Conservation (phyloP, 257 asterid species). For the Anisodus tanguticus region DNA sequence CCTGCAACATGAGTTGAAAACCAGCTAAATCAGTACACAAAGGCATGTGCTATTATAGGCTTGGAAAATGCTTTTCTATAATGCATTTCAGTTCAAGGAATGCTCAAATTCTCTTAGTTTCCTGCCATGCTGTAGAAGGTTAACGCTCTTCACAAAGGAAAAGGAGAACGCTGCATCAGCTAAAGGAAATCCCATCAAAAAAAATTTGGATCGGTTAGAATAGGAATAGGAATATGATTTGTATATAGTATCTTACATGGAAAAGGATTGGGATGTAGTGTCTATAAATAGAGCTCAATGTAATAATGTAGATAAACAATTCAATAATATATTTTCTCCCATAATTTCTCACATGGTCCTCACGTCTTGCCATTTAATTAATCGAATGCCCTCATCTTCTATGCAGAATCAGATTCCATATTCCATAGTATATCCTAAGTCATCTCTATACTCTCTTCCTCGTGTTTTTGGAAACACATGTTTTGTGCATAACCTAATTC, state of each 20-base stretch:
- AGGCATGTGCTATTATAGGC: not conserved
- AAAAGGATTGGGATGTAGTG: not conserved
- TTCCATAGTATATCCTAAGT: too few species aligned
- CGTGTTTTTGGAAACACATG: too few species aligned
- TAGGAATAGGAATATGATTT: not conserved
- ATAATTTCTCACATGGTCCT: too few species aligned
- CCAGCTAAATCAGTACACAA: conserved; percentile 27
- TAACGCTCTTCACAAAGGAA: not conserved
- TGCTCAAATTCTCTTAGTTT: not conserved
- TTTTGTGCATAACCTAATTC: too few species aligned
- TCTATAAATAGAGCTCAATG: too few species aligned
- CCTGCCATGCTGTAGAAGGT: not conserved
- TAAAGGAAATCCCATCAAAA: not conserved
- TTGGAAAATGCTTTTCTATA: not conserved
- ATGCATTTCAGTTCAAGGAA: not conserved
- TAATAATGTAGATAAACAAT: too few species aligned
- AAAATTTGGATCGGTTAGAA: not conserved
- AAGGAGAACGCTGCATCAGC: conserved; percentile 6
- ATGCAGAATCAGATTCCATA: too few species aligned
- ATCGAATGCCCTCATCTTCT: too few species aligned
- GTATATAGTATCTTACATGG: not conserved
- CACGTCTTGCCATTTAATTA: too few species aligned
- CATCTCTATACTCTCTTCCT: too few species aligned
- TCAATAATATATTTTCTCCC: too few species aligned
- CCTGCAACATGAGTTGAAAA: conserved; percentile 47